These are phyloP conservation scores for Hanseniaspora lachancei DNA, from an alignment of 805 yeast species.

Conservation along the genomic window DNA sequence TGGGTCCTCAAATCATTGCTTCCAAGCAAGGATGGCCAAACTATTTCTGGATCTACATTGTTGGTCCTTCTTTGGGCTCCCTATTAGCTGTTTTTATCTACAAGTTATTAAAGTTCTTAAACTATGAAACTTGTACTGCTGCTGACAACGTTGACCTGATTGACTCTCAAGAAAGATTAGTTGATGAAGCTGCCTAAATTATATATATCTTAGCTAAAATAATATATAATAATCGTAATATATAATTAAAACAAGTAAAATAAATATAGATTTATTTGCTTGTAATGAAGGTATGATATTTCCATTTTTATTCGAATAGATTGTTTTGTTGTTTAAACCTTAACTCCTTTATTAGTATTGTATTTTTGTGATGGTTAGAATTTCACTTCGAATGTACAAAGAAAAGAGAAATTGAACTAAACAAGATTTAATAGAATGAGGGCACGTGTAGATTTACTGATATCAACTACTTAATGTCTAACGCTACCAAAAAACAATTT, in stretches of 20 bases:
- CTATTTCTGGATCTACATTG: conserved; percentile 89
- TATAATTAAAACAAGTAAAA: not conserved
- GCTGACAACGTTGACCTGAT: conserved; percentile 1
- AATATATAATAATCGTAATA: not conserved
- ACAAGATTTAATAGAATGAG: no score
- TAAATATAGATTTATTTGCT: no score
- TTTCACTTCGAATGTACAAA: no score
- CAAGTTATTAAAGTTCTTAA: conserved; percentile 49
- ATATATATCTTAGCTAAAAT: not conserved
- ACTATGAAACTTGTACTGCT: conserved; percentile 41
- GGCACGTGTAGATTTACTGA: no score
- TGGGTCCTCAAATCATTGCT: conserved; percentile 71
- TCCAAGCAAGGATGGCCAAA: conserved; percentile 45
- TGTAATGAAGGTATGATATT: no score
- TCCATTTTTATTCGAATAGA: no score
- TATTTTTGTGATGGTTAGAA: no score
- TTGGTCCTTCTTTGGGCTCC: conserved; percentile 71
- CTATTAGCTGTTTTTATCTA: conserved; percentile 53
- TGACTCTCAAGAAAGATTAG: conserved; percentile 1
- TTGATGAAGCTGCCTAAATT: not conserved
- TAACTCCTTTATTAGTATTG: no score
- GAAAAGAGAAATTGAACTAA: no score
- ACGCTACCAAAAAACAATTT: no score
- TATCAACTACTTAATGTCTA: no score
- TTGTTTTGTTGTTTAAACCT: no score